phyloP scores from a whole-genome alignment of 1,284 basidiomycete species.

The Ganoderma multipileum region DNA sequence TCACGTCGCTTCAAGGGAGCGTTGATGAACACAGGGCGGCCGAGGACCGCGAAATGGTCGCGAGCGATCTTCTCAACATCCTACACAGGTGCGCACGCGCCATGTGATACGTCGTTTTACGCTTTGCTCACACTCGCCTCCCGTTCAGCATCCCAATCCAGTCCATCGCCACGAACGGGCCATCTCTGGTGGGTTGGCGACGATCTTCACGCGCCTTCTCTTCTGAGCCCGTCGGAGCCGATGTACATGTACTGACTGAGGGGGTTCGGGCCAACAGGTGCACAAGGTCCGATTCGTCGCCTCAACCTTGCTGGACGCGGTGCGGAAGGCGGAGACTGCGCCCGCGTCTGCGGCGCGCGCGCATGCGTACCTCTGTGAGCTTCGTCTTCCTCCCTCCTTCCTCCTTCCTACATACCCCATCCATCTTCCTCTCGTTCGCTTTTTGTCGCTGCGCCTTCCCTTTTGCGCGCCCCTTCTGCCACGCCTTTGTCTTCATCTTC shows the following conservation, averaged over 20 bases:
- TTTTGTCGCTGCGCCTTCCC: slow-evolving; percentile 6
- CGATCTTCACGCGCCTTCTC: slow-evolving; percentile 5
- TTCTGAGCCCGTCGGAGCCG: slow-evolving; percentile 13
- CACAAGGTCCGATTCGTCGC: slow-evolving; percentile 92
- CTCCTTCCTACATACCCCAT: background rate
- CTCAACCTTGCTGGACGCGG: slow-evolving; percentile 85
- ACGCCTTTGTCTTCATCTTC: background rate
- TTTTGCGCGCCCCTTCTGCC: background rate
- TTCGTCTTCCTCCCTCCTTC: slow-evolving; percentile 14
- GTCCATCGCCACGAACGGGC: slow-evolving; percentile 88
- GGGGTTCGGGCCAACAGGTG: slow-evolving; percentile 51
- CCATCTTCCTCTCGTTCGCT: background rate
- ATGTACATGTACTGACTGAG: background rate
- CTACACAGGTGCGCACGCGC: slow-evolving; percentile 65
- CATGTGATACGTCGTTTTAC: slow-evolving; percentile 12
- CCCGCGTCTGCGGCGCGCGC: slow-evolving; percentile 79
- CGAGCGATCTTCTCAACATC: slow-evolving; percentile 82
- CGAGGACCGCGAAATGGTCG: slow-evolving; percentile 76
- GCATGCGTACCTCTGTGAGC: slow-evolving; percentile 80
- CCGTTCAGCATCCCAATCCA: slow-evolving; percentile 81
- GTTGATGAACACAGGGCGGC: slow-evolving; percentile 70
- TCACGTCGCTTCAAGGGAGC: slow-evolving; percentile 68
- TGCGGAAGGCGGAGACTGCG: slow-evolving; percentile 79
- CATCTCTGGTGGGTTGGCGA: slow-evolving; percentile 64
- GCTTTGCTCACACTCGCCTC: slow-evolving; percentile 17